Conservation (phyloP, 108 stramenopile species). For the Mediolabrus comicus region DNA sequence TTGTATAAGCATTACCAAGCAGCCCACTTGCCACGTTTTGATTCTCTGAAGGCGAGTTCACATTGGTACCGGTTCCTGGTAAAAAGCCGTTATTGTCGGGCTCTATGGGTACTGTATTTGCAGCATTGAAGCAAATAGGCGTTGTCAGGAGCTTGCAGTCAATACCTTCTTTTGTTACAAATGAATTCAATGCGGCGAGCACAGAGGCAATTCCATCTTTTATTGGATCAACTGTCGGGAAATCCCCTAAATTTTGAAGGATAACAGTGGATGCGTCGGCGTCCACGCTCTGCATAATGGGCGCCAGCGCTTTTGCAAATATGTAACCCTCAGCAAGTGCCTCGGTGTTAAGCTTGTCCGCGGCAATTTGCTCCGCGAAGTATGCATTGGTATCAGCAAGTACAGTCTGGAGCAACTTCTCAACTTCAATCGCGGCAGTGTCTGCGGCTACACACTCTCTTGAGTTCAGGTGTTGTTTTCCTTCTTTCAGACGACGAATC, state of each 20-base stretch:
- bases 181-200: conserved; percentile 16
- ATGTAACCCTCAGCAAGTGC: neutral
- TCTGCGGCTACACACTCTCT: conserved; percentile 2
- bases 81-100: conserved; percentile 55
- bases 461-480: neutral
- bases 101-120: conserved; percentile 25
- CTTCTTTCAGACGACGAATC: neutral
- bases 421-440: neutral
- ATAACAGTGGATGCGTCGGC: neutral
- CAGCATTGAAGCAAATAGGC: conserved; percentile 7
- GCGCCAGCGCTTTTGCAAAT: conserved; percentile 22
- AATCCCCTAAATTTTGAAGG: conserved; percentile 24
- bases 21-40: conserved; percentile 8
- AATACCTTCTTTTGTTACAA: conserved; percentile 5
- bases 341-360: neutral
- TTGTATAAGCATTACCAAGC: conserved; percentile 11
- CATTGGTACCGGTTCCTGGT: conserved; percentile 35
- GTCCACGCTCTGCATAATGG: conserved; percentile 6
- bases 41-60: conserved; percentile 21
- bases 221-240: conserved; percentile 14
- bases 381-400: conserved; percentile 3
- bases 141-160: conserved; percentile 24
- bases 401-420: conserved; percentile 3
- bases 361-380: neutral
- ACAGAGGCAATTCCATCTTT: conserved; percentile 16